These are phyloP conservation scores for Chrysochromulina parva DNA, from an alignment of 78 protist genomes.

Conservation along the genomic window DNA sequence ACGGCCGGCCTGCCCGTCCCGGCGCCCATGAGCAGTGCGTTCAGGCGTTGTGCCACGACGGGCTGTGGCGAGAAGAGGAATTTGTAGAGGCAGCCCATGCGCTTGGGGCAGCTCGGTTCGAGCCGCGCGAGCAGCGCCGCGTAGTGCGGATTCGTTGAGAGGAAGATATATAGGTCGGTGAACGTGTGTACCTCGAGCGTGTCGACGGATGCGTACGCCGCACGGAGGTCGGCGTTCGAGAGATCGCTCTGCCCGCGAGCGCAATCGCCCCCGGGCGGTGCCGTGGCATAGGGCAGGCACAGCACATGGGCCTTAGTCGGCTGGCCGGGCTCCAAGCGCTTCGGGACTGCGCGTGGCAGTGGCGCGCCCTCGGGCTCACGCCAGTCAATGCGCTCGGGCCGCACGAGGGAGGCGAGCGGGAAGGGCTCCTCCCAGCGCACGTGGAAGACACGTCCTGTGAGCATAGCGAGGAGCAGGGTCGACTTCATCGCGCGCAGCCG, in stretches of 20 bases:
- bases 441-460: not conserved
- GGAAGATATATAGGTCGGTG: not conserved
- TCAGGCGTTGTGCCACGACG: not conserved
- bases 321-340: too few species aligned
- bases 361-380: too few species aligned
- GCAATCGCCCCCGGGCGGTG: too few species aligned
- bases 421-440: not conserved
- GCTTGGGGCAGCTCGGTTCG: not conserved
- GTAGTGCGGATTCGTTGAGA: not conserved
- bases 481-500: not conserved
- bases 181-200: not conserved
- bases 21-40: too few species aligned
- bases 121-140: not conserved
- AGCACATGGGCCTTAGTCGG: not conserved
- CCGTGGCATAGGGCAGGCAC: not conserved
- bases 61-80: not conserved
- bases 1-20: too few species aligned
- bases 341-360: too few species aligned
- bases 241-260: not conserved
- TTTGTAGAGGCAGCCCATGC: not conserved
- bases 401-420: not conserved
- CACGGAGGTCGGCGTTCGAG: not conserved
- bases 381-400: not conserved
- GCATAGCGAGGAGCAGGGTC: not conserved
- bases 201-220: not conserved